Percentiles rank a stretch among this genome's conserved stretches.
These are phyloP conservation scores for Mycocentrospora acerina DNA, from an alignment of 2,329 filamentous ascomycete genomes.

Conservation along the genomic window DNA sequence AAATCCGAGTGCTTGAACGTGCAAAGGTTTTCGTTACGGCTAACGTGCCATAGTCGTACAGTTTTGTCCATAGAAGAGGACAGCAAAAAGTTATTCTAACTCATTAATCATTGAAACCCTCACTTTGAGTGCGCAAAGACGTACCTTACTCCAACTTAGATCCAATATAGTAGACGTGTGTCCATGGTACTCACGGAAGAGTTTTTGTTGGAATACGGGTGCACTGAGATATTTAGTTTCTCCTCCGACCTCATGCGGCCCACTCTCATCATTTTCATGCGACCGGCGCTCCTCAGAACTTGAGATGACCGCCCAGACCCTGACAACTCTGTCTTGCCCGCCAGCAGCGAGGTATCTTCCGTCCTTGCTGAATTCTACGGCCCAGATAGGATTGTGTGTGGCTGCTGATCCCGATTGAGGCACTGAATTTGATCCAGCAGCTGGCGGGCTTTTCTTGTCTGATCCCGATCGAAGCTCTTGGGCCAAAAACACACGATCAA, in stretches of 20 bases:
- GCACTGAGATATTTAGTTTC: constrained; percentile 71
- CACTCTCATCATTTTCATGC: constrained; percentile 70
- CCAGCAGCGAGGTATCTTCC: constrained; percentile 90
- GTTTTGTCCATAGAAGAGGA: constrained; percentile 99
- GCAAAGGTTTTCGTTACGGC: constrained; percentile 80
- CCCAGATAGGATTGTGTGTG: constrained; percentile 75
- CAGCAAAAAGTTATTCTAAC: constrained; percentile 84
- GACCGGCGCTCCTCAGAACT: constrained; percentile 75
- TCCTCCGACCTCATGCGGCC: constrained; percentile 46
- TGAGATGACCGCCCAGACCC: constrained; percentile 86
- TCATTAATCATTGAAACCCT: not conserved
- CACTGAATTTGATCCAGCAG: constrained; percentile 26
- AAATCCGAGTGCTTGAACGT: constrained; percentile 95
- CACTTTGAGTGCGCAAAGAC: not conserved
- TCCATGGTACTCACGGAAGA: constrained; percentile 76
- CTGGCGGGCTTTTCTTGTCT: constrained; percentile 30
- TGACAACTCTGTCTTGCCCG: constrained; percentile 81
- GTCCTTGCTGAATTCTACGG: constrained; percentile 88
- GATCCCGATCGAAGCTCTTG: constrained; percentile 76
- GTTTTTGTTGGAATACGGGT: constrained; percentile 82
- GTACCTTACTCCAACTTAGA: constrained; percentile 89
- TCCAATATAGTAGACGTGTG: constrained; percentile 87
- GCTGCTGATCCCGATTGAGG: constrained; percentile 38
- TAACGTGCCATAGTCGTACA: constrained; percentile 90
- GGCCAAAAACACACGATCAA: constrained; percentile 85